A percentile compares a stretch with the other conserved stretches of the same genome.
Evolutionary conservation across 2,329 filamentous ascomycete genomes (phyloP).

Genomic region (Phoma sp.): DNA sequence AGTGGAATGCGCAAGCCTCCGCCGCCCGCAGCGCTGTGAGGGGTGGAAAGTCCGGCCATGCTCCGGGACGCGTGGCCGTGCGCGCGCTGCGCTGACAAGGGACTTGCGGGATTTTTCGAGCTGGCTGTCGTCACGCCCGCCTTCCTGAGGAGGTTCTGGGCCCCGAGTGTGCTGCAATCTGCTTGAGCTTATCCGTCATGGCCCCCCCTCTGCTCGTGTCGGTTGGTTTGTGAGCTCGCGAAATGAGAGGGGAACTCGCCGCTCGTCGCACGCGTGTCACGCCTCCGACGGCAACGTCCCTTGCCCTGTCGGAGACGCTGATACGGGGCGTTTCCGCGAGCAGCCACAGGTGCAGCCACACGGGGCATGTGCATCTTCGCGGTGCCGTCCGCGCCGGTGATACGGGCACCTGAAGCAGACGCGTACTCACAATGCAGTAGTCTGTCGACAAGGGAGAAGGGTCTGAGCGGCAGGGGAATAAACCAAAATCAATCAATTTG

Average conservation of each 20-base stretch:
- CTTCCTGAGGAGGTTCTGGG: constrained; percentile 8
- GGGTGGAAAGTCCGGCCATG: constrained; percentile 1
- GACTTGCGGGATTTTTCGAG: constrained; percentile 16
- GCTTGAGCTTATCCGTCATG: constrained; percentile 5
- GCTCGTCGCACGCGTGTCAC: constrained; percentile 2
- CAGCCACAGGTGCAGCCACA: constrained; percentile 9
- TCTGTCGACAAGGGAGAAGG: neutral
- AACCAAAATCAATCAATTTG: neutral
- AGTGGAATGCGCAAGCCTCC: neutral
- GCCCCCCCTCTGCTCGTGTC: neutral
- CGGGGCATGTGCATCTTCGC: too few relatives aligned
- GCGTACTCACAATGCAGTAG: neutral
- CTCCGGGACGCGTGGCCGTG: constrained; percentile 9
- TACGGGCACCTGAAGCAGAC: neutral
- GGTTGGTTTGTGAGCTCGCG: constrained; percentile 5
- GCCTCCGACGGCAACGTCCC: neutral
- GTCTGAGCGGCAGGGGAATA: neutral
- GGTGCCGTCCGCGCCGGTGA: neutral
- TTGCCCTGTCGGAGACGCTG: constrained; percentile 5
- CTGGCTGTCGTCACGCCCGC: constrained; percentile 3
- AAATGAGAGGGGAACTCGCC: constrained; percentile 1
- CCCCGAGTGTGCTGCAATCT: neutral
- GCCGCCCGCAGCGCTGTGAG: constrained; percentile 1
- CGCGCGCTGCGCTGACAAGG: neutral
- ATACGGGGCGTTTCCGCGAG: neutral